Conservation (phyloP, 139 green algal species). For the Monoraphidium neglectum region DNA sequence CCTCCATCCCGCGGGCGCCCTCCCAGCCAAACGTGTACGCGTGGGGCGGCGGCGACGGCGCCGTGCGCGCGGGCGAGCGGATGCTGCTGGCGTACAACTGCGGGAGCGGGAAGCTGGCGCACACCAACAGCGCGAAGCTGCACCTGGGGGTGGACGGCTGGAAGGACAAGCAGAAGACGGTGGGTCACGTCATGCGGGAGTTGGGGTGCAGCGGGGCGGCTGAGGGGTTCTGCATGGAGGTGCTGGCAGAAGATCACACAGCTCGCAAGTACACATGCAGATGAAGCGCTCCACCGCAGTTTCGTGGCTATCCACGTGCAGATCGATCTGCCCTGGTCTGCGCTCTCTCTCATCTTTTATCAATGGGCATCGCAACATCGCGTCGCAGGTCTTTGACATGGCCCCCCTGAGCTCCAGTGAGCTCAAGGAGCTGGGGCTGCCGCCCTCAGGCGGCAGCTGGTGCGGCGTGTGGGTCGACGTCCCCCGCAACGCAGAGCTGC, state of each 20-base stretch:
- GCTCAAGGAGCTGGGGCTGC: constrained; percentile 36
- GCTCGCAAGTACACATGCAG: too few species aligned
- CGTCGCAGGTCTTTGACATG: constrained; percentile 44
- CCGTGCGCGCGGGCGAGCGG: constrained; percentile 10
- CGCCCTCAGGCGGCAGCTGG: constrained; percentile 47
- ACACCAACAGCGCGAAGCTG: constrained; percentile 43
- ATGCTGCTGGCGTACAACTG: constrained; percentile 23
- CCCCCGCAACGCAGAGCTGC: constrained; percentile 49
- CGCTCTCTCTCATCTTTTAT: too few species aligned
- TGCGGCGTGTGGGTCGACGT: constrained; percentile 58
- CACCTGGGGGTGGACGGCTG: constrained; percentile 85
- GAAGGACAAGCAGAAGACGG: constrained; percentile 71
- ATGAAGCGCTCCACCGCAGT: too few species aligned
- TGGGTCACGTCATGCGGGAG: too few species aligned
- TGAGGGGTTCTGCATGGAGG: too few species aligned
- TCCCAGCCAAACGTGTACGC: constrained; percentile 40
- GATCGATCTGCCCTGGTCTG: too few species aligned
- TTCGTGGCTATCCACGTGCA: too few species aligned
- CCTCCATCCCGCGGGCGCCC: constrained; percentile 21
- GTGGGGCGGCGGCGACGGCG: constrained; percentile 53
- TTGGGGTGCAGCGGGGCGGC: too few species aligned
- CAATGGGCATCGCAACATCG: too few species aligned
- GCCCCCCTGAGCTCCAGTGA: constrained; percentile 28
- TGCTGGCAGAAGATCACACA: too few species aligned
- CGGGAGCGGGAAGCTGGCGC: constrained; percentile 29